Evolutionary conservation across 2,329 filamentous ascomycete genomes (phyloP), one percentile per base, ranked within the genome.

Genomic region (Penicillium sp.): DNA sequence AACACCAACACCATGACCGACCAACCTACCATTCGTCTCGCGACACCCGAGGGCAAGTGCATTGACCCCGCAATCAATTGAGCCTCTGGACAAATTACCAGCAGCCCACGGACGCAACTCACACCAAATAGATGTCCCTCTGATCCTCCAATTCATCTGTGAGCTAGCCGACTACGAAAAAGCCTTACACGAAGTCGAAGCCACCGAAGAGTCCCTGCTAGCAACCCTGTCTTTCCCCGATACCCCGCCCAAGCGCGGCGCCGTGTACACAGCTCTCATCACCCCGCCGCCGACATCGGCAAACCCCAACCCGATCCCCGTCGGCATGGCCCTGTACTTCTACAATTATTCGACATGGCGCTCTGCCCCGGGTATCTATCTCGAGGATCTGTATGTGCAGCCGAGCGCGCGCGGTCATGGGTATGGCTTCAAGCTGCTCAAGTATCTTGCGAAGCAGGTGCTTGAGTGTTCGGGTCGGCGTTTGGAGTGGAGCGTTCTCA

Each of bases 311-410:
- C 58, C 69, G 28, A 39, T 53, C 49, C 64, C 81, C 69, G 87
- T 82, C 0, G 89, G 87, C 40, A 89, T 96, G 80, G 90, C 90
- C 1, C 73, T 96, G 34, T 96, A 90, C 74, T 97, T 95, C 70
- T 90, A 92, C 77, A 97, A 92, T 73, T 97, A 95, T 73, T 89
- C 85, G 64, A 96, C 92, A 0, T 97, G 93, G 93, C 82, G 87
- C 8, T 82, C 87, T n/a, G 81, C 81, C 38, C 83, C 91, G 0
- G 92, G 92, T 2, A 87, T 99, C 64, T 95, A 95, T 70, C 83
- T 97, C 31, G 92, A 97, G 70, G 92, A 97, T 65, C 75, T 97
- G n/a, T 95, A 86, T 64, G 89, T 99, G 34, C 78, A 83, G 59
- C 79, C 83, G 1, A 74, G 75, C 37, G 83, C 87, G 61, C 78